Conservation (phyloP, 805 yeast genomes). For the Komagataella kurtzmanii region DNA sequence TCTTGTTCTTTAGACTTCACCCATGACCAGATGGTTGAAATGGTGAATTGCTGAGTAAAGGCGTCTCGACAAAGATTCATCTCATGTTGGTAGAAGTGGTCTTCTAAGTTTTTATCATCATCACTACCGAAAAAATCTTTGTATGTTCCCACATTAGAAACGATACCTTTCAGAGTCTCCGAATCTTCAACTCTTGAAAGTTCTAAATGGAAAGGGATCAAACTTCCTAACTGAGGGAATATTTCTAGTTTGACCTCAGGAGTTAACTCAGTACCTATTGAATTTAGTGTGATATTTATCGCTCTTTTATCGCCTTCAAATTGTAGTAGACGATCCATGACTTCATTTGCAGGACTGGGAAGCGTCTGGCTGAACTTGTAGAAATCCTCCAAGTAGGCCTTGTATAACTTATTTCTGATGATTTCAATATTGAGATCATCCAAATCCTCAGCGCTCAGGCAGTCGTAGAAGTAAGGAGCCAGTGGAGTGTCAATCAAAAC, state of each 20-base stretch:
- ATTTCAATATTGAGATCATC: constrained; percentile 95
- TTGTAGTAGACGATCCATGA: constrained; percentile 63
- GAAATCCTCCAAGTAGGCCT: constrained; percentile 88
- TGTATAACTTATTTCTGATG: constrained; percentile 80
- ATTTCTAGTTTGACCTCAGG: constrained; percentile 55
- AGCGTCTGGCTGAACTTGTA: constrained; percentile 43
- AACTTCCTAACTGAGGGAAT: constrained; percentile 72
- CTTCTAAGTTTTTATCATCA: constrained; percentile 62
- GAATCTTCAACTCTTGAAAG: constrained; percentile 72
- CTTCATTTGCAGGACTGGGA: constrained; percentile 65
- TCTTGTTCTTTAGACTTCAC: constrained; percentile 93
- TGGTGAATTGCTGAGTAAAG: constrained; percentile 91
- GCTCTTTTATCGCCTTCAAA: constrained; percentile 95
- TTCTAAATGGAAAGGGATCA: constrained; percentile 60
- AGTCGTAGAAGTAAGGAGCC: constrained; percentile 90
- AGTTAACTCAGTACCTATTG: constrained; percentile 73
- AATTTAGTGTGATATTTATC: constrained; percentile 82
- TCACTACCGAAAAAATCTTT: constrained; percentile 39
- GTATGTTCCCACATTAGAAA: constrained; percentile 55
- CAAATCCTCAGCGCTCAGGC: constrained; percentile 76
- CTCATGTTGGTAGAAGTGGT: constrained; percentile 84
- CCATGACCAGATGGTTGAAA: constrained; percentile 93
- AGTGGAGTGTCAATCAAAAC: constrained; percentile 94
- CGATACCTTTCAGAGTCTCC: constrained; percentile 62
- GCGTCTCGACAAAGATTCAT: constrained; percentile 89